phyloP scores from a whole-genome alignment of 1,284 basidiomycete species.

The Schizophyllum commune region DNA sequence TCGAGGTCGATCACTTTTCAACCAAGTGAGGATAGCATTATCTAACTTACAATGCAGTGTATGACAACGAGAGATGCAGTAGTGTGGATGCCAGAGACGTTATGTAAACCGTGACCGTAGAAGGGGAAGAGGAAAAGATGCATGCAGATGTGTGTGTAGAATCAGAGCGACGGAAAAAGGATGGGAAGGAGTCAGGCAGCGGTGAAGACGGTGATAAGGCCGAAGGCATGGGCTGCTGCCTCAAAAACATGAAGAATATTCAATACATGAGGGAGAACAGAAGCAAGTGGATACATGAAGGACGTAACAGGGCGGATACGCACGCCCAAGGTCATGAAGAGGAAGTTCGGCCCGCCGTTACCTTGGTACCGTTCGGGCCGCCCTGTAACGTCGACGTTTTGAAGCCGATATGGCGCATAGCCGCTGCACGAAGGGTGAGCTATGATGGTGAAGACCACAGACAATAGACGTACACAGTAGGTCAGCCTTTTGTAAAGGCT shows the following conservation, averaged over 20 bases:
- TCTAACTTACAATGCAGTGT: neutral
- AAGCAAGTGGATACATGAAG: neutral
- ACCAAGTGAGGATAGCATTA: neutral
- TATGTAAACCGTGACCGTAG: neutral
- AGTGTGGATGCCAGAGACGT: neutral
- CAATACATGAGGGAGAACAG: neutral
- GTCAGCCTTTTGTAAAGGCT: slow-evolving; percentile 84
- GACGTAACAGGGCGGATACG: neutral
- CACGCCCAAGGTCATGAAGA: neutral
- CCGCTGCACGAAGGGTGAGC: slow-evolving; percentile 29
- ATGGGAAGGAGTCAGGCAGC: neutral
- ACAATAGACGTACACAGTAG: slow-evolving; percentile 40
- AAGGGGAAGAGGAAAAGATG: neutral
- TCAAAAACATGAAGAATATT: neutral
- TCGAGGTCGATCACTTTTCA: neutral
- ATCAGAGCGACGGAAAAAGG: neutral
- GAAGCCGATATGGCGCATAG: slow-evolving; percentile 83
- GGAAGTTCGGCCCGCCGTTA: neutral
- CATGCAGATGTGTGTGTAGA: neutral
- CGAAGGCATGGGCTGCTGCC: neutral
- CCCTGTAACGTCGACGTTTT: slow-evolving; percentile 24
- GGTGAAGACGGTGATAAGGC: neutral
- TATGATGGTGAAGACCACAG: slow-evolving; percentile 2
- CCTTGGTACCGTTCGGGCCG: neutral
- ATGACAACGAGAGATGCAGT: neutral